These are phyloP conservation scores for Theobroma cacao DNA, from an alignment of 345 rosid genomes.

Conservation along the genomic window DNA sequence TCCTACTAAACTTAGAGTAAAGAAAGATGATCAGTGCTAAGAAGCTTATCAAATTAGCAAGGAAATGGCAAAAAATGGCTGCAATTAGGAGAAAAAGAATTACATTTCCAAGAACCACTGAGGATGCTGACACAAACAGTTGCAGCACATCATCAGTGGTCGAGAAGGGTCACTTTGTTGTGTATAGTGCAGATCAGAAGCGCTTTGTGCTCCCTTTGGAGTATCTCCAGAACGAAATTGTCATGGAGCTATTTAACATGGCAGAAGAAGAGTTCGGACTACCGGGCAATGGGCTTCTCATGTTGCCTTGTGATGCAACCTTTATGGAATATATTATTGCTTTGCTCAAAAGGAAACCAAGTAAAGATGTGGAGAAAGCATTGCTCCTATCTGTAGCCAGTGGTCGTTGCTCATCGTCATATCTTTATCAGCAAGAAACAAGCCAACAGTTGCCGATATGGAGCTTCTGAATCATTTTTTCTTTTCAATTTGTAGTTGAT, in stretches of 20 bases:
- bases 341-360: neutral
- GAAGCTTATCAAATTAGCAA: constrained; percentile 33
- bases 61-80: constrained; percentile 25
- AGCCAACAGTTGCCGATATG: neutral
- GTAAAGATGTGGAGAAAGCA: constrained; percentile 17
- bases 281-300: constrained; percentile 23
- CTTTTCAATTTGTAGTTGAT: neutral
- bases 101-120: constrained; percentile 3
- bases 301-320: constrained; percentile 27
- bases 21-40: constrained; percentile 23
- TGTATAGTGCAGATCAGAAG: constrained; percentile 8
- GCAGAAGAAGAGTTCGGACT: constrained; percentile 37
- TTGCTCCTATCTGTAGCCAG: constrained; percentile 14
- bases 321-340: constrained; percentile 23
- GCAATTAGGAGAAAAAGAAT: constrained; percentile 17
- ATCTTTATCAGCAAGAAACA: constrained; percentile 7
- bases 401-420: neutral
- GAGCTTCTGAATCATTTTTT: constrained; percentile 8
- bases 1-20: neutral
- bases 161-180: constrained; percentile 11
- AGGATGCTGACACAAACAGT: neutral
- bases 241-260: constrained; percentile 20
- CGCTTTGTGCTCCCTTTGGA: constrained; percentile 13
- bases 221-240: constrained; percentile 9
- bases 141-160: constrained; percentile 18